Conservation (phyloP, 768 basidiomycete genomes). For the Lactarius akahatsu region DNA sequence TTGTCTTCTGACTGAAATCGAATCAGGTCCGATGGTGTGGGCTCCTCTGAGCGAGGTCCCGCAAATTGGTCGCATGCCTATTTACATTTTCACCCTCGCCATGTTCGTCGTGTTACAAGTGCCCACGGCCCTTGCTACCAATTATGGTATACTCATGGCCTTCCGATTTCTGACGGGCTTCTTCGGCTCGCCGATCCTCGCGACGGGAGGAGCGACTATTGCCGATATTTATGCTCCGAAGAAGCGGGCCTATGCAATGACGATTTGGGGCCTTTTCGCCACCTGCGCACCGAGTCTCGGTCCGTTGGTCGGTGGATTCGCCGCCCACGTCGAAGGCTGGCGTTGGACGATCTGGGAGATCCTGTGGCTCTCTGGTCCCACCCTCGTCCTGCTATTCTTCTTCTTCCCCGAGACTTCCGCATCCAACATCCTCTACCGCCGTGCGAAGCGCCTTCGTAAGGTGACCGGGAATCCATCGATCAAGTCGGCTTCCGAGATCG, state of each 20-base stretch:
- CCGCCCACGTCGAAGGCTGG: constrained; percentile 36
- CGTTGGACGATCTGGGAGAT: constrained; percentile 40
- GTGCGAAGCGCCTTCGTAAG: constrained; percentile 36
- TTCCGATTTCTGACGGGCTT: constrained; percentile 40
- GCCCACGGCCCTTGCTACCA: constrained; percentile 37
- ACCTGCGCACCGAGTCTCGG: constrained; percentile 36
- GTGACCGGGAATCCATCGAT: constrained; percentile 35
- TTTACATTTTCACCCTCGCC: constrained; percentile 37
- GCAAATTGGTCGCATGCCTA: constrained; percentile 36
- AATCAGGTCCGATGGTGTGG: constrained; percentile 35
- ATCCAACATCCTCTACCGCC: constrained; percentile 35
- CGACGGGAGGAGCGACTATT: constrained; percentile 36
- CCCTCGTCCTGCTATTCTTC: constrained; percentile 35
- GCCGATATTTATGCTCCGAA: constrained; percentile 32
- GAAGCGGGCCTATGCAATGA: constrained; percentile 34
- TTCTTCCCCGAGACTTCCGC: constrained; percentile 37
- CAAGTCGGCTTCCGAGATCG: constrained; percentile 34
- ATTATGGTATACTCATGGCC: constrained; percentile 36
- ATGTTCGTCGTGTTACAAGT: constrained; percentile 39
- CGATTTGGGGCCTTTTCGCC: constrained; percentile 36
- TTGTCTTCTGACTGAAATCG: not conserved
- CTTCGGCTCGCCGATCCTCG: constrained; percentile 38
- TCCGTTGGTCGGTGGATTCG: constrained; percentile 38
- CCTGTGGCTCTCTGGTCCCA: constrained; percentile 36
- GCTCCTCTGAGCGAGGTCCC: constrained; percentile 39